These are phyloP conservation scores for Collariella sp. DNA, from an alignment of 495 filamentous ascomycete genomes.

Conservation along the genomic window DNA sequence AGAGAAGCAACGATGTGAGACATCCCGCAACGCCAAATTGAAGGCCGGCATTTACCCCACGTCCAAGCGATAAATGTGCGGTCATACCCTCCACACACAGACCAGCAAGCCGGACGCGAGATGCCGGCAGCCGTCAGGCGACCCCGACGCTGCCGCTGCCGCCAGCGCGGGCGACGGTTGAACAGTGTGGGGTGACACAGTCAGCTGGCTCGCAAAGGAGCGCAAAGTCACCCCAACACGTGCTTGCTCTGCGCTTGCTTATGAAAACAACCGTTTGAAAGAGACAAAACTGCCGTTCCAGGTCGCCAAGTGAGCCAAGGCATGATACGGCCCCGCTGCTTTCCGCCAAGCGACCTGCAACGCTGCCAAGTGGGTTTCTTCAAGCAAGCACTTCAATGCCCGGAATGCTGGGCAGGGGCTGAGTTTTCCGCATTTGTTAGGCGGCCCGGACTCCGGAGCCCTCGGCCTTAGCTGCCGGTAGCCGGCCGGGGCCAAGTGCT, in stretches of 20 bases:
- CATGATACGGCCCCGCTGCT: too few species aligned
- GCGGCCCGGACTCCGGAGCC: background rate
- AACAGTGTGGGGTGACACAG: conserved; percentile 3
- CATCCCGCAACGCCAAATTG: too few species aligned
- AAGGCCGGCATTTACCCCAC: too few species aligned
- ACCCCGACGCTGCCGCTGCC: background rate
- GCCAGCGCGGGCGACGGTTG: background rate
- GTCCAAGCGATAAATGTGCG: too few species aligned
- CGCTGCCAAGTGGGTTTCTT: too few species aligned
- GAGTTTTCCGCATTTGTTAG: background rate
- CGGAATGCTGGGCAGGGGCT: background rate
- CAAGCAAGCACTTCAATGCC: too few species aligned
- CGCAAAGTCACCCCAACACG: background rate
- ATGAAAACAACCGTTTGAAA: background rate
- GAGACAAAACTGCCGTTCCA: background rate
- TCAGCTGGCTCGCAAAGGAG: conserved; percentile 8
- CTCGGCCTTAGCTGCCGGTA: background rate
- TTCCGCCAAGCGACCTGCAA: background rate
- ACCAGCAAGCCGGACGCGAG: background rate
- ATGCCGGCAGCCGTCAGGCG: conserved; percentile 1
- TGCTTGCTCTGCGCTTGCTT: background rate
- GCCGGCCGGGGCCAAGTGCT: background rate
- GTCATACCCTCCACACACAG: background rate
- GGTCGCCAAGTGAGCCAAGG: background rate
- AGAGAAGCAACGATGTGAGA: too few species aligned